Base-by-base conservation (phyloP, 73 alveolate genomes). In the Stentor roeselii region DNA sequence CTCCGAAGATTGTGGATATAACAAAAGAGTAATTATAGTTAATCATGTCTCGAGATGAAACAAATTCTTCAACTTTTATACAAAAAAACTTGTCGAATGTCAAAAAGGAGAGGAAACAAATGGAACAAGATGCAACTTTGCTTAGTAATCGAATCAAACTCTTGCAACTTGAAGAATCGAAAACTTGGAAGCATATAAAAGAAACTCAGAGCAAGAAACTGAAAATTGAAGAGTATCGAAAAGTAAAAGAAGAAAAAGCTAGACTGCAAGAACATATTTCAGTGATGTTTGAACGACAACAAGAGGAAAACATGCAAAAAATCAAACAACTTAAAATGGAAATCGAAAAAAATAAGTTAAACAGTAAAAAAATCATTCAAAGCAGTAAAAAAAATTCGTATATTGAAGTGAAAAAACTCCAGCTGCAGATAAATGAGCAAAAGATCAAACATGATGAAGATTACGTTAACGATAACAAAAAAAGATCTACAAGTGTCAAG, bases 1-100 rank as follows among this genome's bases (percentile, higher is more conserved):
- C 30, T 6, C 67, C 67, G 67, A 50, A 50, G 21, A 50, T 50
- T 50, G 67, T 50, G 30, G 67, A 50, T 50, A 50, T 50, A 11
- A 50, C 67, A 11, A 21, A 21, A 50, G 67, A 50, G 6, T 50
- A 50, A 50, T 2, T n/a, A n/a, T n/a, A n/a, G n/a, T n/a, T n/a
- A n/a, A n/a, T n/a, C n/a, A 50, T 50, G 67, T 50, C 67, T 50
- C 67, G 21, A 11, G 67, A 50, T 50, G 67, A 50, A 11, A 50
- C 93, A 42, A 90, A 90, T 36, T 86, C 89, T 60, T 78, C 78
- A 76, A 90, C 87, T 75, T 80, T 82, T 35, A 82, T 86, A 61
- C 90, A 92, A 60, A 50, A 50, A 50, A 50, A 6, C 6, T 50
- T 50, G 67, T 50, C 67, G 6, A 21, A 50, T 50, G 67, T 50